Conservation (phyloP, 2,329 filamentous ascomycete genomes). For the Aspergillus viridinutans region DNA sequence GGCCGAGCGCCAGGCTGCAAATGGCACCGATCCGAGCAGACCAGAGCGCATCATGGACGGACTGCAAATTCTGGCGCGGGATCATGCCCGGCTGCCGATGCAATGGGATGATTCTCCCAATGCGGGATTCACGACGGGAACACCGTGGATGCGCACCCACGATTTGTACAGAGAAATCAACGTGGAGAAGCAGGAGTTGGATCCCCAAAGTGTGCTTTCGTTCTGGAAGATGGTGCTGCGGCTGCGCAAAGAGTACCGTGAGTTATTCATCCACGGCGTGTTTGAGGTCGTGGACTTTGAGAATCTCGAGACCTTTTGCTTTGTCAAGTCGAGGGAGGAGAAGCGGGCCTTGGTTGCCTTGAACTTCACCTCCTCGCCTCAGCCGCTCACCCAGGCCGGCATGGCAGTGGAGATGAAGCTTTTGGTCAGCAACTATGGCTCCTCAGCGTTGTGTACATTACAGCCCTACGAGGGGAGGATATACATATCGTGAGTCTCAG, state of each 20-base stretch:
- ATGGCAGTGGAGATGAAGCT: constrained; percentile 11
- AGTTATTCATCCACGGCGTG: constrained; percentile 46
- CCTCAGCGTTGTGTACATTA: constrained; percentile 1
- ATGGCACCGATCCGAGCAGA: constrained; percentile 9
- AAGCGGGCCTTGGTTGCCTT: constrained; percentile 14
- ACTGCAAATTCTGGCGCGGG: constrained; percentile 52
- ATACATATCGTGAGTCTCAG: constrained; percentile 7
- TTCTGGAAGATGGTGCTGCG: constrained; percentile 57
- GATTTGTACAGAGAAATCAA: constrained; percentile 40
- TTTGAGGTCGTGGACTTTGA: constrained; percentile 19
- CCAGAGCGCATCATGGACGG: constrained; percentile 16
- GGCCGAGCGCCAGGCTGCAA: constrained; percentile 33
- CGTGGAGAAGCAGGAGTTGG: constrained; percentile 50
- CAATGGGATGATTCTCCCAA: constrained; percentile 57
- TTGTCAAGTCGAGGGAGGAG: constrained; percentile 15
- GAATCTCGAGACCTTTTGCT: constrained; percentile 18
- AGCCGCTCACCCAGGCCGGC: constrained; percentile 8
- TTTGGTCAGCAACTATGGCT: constrained; percentile 15
- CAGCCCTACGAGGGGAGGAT: constrained; percentile 19
- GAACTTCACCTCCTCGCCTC: constrained; percentile 14
- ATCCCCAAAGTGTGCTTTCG: constrained; percentile 47
- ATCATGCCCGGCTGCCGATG: constrained; percentile 64
- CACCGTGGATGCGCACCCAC: constrained; percentile 59
- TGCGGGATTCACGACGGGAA: constrained; percentile 58
- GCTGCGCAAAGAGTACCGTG: constrained; percentile 53